Evolutionary conservation across 1,284 basidiomycete species (phyloP).

Genomic region (Ganoderma boninense): DNA sequence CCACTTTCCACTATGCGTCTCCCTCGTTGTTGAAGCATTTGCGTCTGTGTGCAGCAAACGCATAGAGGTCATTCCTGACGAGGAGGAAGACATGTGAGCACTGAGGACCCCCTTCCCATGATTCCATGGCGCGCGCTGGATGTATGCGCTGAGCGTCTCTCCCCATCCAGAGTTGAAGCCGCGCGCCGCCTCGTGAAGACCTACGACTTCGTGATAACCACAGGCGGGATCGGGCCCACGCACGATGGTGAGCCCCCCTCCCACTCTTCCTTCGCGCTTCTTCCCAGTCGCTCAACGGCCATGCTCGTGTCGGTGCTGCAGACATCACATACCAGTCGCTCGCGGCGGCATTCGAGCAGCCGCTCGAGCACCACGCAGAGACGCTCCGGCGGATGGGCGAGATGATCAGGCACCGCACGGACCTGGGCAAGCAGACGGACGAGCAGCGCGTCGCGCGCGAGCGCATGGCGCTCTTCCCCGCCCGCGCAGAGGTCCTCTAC

Average conservation of each 20-base stretch:
- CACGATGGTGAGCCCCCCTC: conserved; percentile 70
- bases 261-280: background rate
- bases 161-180: conserved; percentile 76
- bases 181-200: conserved; percentile 82
- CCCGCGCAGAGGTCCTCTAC: conserved; percentile 78
- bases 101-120: conserved; percentile 17
- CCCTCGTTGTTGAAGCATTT: background rate
- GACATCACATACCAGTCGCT: conserved; percentile 93
- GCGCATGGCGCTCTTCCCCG: conserved; percentile 88
- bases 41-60: conserved; percentile 63
- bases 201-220: conserved; percentile 91
- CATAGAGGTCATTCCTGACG: conserved; percentile 92
- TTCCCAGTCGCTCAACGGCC: background rate
- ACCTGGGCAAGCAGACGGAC: conserved; percentile 67
- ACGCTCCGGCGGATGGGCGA: conserved; percentile 83
- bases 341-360: conserved; percentile 84
- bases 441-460: conserved; percentile 79
- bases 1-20: background rate
- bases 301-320: too few species aligned
- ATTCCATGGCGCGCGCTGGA: background rate
- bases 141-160: background rate
- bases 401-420: conserved; percentile 63
- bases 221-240: conserved; percentile 88
- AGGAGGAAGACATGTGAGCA: conserved; percentile 87
- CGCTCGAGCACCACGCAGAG: conserved; percentile 81